These are phyloP conservation scores for Acanthamoeba lenticulata DNA, from an alignment of 208 protist genomes.

Conservation along the genomic window DNA sequence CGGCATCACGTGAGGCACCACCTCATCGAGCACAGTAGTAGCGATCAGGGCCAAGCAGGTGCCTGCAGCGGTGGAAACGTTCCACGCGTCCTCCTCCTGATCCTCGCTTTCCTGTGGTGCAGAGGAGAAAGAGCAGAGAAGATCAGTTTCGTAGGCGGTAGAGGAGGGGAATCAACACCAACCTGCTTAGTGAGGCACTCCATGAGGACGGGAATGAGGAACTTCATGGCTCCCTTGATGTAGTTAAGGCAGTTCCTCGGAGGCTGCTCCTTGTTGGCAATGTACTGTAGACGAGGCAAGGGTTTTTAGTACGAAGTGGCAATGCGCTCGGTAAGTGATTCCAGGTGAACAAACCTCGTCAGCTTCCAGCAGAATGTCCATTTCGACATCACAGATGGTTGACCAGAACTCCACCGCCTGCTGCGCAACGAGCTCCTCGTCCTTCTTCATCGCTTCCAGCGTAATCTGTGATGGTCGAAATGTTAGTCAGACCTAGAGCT, in stretches of 20 bases:
- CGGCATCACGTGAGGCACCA: constrained; percentile 91
- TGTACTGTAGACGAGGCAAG: not conserved
- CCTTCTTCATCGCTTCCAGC: constrained; percentile 90
- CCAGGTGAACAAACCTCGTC: constrained; percentile 55
- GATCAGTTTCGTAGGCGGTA: no score
- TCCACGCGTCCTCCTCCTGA: constrained; percentile 94
- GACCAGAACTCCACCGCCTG: constrained; percentile 98
- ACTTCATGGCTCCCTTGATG: constrained; percentile 87
- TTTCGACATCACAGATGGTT: constrained; percentile 95
- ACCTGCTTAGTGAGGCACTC: constrained; percentile 90
- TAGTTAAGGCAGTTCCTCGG: constrained; percentile 85
- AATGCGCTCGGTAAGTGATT: not conserved
- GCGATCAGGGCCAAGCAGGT: constrained; percentile 93
- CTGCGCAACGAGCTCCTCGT: constrained; percentile 92
- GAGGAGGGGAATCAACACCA: not conserved
- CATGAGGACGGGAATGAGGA: constrained; percentile 91
- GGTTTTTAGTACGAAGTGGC: not conserved
- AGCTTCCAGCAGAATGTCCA: constrained; percentile 87
- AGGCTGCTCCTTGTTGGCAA: constrained; percentile 3
- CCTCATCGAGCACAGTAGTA: constrained; percentile 84
- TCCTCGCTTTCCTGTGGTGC: constrained; percentile 87
- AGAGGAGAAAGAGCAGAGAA: no score
- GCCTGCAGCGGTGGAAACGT: constrained; percentile 93
- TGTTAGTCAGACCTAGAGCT: no score
- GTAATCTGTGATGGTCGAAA: no score